Percentiles rank a stretch among this genome's conserved stretches.
These are phyloP conservation scores for Orbilia quercus DNA, from an alignment of 2,329 filamentous ascomycete genomes.

Conservation along the genomic window DNA sequence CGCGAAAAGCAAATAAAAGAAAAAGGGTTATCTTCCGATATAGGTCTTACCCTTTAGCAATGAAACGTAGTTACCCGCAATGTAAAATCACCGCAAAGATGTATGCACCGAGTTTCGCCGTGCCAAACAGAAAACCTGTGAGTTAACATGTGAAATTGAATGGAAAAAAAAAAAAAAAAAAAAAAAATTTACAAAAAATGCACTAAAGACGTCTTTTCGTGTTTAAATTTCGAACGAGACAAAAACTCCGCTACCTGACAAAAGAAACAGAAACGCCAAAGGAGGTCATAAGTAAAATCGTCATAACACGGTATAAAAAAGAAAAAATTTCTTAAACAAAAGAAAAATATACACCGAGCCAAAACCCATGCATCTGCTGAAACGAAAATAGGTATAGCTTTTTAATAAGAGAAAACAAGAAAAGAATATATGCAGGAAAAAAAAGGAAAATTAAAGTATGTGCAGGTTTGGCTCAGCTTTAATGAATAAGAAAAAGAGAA, in stretches of 20 bases:
- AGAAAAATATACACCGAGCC: conserved; percentile 38
- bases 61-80: neutral
- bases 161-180: conserved; percentile 9
- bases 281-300: conserved; percentile 29
- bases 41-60: neutral
- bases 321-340: neutral
- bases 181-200: conserved; percentile 2
- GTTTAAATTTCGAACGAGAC: conserved; percentile 15
- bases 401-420: conserved; percentile 11
- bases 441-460: conserved; percentile 32
- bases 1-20: neutral
- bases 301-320: conserved; percentile 43
- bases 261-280: conserved; percentile 40
- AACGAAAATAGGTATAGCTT: conserved; percentile 2
- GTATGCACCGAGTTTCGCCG: too few relatives aligned
- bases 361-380: conserved; percentile 44
- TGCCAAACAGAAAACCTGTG: neutral
- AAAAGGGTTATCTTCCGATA: neutral
- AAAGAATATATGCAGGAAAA: conserved; percentile 13
- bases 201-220: neutral
- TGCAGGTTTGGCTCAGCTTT: conserved; percentile 51
- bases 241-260: conserved; percentile 34
- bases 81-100: too few relatives aligned
- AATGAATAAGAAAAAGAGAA: conserved; percentile 3
- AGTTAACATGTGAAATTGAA: conserved; percentile 10